These are phyloP conservation scores for Porpolomopsis calyptriformis DNA, from an alignment of 768 basidiomycete species.

Conservation along the genomic window DNA sequence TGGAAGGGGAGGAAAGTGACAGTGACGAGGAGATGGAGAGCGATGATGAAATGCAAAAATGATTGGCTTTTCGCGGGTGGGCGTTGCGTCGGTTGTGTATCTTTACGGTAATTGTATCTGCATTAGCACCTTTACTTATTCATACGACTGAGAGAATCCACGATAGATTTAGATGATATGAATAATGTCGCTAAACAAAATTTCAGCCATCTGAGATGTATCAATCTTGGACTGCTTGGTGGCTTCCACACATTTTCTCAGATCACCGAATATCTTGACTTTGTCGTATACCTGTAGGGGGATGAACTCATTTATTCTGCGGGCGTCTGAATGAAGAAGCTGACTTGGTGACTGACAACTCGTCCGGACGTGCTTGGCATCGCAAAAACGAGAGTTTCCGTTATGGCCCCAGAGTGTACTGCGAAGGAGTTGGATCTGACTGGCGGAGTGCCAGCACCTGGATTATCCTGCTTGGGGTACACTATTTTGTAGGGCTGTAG, in stretches of 20 bases:
- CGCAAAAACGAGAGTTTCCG: conserved; percentile 64
- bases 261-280: conserved; percentile 28
- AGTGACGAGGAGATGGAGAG: conserved; percentile 70
- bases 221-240: conserved; percentile 17
- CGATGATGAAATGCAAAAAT: conserved; percentile 34
- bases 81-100: no score
- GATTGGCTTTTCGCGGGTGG: no score
- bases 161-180: neutral
- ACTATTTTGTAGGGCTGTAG: conserved; percentile 44
- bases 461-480: conserved; percentile 17
- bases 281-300: conserved; percentile 33
- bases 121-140: neutral
- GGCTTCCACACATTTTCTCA: conserved; percentile 21
- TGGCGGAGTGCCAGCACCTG: neutral
- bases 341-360: conserved; percentile 62
- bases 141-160: neutral
- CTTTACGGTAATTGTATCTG: neutral
- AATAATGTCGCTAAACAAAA: neutral
- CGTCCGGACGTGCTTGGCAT: conserved; percentile 69
- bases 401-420: neutral
- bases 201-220: conserved; percentile 8
- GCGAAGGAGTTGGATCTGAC: neutral
- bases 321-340: conserved; percentile 10
- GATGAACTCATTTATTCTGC: neutral
- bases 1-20: conserved; percentile 82